A percentile compares a stretch with the other conserved stretches of the same genome.
Conservation (phyloP, 1,139 yeast genomes). For the Debaryomyces sp. region DNA sequence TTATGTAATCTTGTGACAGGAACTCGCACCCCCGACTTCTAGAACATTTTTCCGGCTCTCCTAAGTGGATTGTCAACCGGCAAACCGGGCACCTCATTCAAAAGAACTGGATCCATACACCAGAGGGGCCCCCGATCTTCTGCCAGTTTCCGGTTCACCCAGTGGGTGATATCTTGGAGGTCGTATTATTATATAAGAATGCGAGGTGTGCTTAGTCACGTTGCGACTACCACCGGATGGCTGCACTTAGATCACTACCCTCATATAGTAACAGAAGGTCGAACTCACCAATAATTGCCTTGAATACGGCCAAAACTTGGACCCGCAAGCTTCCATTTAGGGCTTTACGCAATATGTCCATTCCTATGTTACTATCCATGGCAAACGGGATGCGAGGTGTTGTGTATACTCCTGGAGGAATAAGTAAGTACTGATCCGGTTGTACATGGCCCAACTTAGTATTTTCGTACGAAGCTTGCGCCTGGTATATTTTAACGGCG, state of each 20-base stretch:
- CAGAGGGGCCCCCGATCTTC: neutral
- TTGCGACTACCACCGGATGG: constrained; percentile 36
- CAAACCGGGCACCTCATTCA: neutral
- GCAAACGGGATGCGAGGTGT: constrained; percentile 53
- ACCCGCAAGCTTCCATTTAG: constrained; percentile 52
- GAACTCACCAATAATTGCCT: constrained; percentile 39
- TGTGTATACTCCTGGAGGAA: constrained; percentile 53
- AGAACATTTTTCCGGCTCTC: neutral
- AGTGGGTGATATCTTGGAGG: neutral
- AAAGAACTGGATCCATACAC: neutral
- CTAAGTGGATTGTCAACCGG: neutral
- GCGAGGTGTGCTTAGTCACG: neutral
- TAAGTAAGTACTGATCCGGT: constrained; percentile 33
- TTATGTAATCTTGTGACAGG: neutral
- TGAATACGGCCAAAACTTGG: constrained; percentile 47
- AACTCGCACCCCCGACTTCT: neutral
- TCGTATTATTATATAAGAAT: neutral
- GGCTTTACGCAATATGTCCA: constrained; percentile 50
- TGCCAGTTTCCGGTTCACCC: neutral
- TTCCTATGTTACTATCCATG: constrained; percentile 49
- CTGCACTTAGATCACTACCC: constrained; percentile 45
- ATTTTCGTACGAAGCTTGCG: constrained; percentile 50
- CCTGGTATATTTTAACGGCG: constrained; percentile 40
- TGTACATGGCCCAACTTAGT: constrained; percentile 47
- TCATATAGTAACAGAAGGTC: constrained; percentile 42